These are phyloP conservation scores for Mycena venus DNA, from an alignment of 768 basidiomycete genomes.

Conservation along the genomic window DNA sequence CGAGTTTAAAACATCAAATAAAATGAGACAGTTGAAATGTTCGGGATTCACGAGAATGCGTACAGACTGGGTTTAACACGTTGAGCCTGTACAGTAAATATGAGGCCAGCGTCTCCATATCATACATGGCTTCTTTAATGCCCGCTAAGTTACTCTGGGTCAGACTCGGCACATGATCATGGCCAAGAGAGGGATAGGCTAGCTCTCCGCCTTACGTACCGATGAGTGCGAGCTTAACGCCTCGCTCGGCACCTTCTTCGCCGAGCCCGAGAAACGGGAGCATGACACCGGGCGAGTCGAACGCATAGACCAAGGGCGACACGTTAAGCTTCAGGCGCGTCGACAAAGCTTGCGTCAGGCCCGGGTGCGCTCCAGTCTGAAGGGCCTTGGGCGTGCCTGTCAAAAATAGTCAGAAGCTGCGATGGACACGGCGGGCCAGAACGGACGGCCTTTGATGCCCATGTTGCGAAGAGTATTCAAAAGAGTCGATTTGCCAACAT, in stretches of 20 bases:
- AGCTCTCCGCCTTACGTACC: conserved; percentile 66
- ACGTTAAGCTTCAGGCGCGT: conserved; percentile 89
- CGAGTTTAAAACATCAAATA: not conserved
- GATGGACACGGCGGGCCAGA: conserved; percentile 45
- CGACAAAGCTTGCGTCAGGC: conserved; percentile 90
- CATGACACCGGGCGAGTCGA: conserved; percentile 98
- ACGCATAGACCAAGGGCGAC: conserved; percentile 90
- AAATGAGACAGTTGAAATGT: conserved; percentile 15
- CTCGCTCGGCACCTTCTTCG: conserved; percentile 88
- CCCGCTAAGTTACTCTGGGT: conserved; percentile 69
- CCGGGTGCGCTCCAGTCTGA: conserved; percentile 89
- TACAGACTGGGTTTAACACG: conserved; percentile 78
- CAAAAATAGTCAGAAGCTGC: conserved; percentile 12
- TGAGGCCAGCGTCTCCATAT: conserved; percentile 84
- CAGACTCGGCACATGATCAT: not conserved
- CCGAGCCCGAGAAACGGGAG: conserved; percentile 93
- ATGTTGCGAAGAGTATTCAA: conserved; percentile 90
- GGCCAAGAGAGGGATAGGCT: not conserved
- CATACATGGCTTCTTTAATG: conserved; percentile 94
- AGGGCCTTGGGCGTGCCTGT: conserved; percentile 89
- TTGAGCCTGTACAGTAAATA: conserved; percentile 92
- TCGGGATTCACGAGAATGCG: conserved; percentile 51
- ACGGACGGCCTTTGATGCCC: conserved; percentile 86
- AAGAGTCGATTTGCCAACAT: conserved; percentile 96
- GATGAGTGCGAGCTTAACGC: conserved; percentile 92